Evolutionary conservation across 2,329 filamentous ascomycete species (phyloP).

Genomic region (Ophiostoma angusticollis): DNA sequence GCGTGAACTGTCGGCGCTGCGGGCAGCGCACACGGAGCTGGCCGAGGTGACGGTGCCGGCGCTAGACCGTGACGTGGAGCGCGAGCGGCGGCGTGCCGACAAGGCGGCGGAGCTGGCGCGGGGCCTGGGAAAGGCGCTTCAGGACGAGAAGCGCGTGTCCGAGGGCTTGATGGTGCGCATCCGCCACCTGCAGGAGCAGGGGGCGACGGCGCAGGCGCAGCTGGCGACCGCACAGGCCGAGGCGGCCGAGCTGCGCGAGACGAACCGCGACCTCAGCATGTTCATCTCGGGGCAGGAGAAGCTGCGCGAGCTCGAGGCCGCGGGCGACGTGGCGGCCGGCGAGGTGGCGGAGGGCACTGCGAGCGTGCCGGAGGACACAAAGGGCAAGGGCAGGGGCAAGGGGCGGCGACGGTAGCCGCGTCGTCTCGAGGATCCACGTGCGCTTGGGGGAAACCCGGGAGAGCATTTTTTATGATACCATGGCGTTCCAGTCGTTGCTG

Average conservation of each 20-base stretch:
- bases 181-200: slow-evolving; percentile 54
- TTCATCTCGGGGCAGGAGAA: slow-evolving; percentile 79
- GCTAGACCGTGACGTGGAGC: slow-evolving; percentile 60
- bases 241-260: slow-evolving; percentile 64
- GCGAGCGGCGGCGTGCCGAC: slow-evolving; percentile 53
- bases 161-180: slow-evolving; percentile 75
- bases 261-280: slow-evolving; percentile 77
- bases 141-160: slow-evolving; percentile 78
- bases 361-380: slow-evolving; percentile 45
- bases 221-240: slow-evolving; percentile 44
- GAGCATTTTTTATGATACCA: background rate
- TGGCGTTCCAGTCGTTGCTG: background rate
- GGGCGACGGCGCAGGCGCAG: slow-evolving; percentile 43
- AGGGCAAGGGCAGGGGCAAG: slow-evolving; percentile 34
- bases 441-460: no score
- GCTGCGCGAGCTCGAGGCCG: slow-evolving; percentile 55
- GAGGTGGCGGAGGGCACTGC: slow-evolving; percentile 62
- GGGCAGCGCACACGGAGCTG: slow-evolving; percentile 39
- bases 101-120: slow-evolving; percentile 67
- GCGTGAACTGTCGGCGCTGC: slow-evolving; percentile 38
- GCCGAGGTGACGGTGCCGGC: slow-evolving; percentile 44
- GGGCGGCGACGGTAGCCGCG: slow-evolving; percentile 5
- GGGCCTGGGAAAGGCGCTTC: slow-evolving; percentile 59
- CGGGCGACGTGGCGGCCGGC: slow-evolving; percentile 47
- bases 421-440: no score